These are phyloP conservation scores for Epithemia pelagica DNA, from an alignment of 108 stramenopile genomes.

Conservation along the genomic window DNA sequence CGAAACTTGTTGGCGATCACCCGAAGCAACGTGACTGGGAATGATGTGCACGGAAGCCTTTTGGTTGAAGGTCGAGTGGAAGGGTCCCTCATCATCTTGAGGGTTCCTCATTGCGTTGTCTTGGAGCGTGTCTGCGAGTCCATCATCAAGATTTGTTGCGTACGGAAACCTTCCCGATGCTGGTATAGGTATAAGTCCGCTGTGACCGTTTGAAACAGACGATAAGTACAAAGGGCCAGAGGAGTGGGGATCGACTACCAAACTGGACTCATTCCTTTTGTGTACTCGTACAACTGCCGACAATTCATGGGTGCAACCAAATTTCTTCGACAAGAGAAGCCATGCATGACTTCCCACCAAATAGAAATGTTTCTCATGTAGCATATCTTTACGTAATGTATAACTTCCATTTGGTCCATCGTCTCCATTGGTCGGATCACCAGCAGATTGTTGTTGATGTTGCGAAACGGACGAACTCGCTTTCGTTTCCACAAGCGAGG, in stretches of 20 bases:
- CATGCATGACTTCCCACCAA: constrained; percentile 42
- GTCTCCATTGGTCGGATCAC: neutral
- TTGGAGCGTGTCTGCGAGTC: neutral
- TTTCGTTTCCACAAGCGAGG: constrained; percentile 12
- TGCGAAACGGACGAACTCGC: neutral
- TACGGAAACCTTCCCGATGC: constrained; percentile 37
- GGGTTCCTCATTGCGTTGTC: neutral
- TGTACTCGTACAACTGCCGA: neutral
- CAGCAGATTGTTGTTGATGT: neutral
- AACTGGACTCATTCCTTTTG: neutral
- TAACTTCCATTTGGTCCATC: neutral
- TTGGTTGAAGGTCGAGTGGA: neutral
- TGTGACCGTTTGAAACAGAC: neutral
- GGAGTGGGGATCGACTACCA: neutral
- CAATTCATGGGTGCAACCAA: constrained; percentile 22
- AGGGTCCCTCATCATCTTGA: neutral
- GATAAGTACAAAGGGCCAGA: neutral
- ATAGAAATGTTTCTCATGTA: constrained; percentile 31
- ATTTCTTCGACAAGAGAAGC: constrained; percentile 39
- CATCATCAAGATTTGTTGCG: constrained; percentile 15
- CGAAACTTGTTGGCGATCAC: neutral
- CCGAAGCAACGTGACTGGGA: neutral
- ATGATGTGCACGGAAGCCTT: neutral
- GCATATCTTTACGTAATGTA: constrained; percentile 7
- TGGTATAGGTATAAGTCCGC: constrained; percentile 17